A percentile compares a stretch with the other conserved stretches of the same genome.
phyloP scores from a whole-genome alignment of 495 filamentous ascomycete species.

The Ramalina intermedia region DNA sequence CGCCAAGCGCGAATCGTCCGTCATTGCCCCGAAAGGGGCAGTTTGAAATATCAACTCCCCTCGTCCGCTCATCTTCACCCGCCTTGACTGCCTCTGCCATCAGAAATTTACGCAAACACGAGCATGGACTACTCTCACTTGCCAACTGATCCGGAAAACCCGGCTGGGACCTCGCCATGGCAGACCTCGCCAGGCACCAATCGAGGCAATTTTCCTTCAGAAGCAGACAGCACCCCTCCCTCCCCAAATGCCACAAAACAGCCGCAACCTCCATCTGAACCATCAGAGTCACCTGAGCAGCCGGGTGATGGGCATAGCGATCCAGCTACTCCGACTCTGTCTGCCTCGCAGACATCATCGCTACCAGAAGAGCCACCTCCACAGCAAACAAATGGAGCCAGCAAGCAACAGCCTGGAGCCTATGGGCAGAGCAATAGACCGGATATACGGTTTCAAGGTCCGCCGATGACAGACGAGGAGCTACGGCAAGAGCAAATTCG shows the following conservation, averaged over 20 bases:
- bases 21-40: neutral
- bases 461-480: constrained; percentile 24
- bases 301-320: constrained; percentile 5
- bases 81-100: too few relatives aligned
- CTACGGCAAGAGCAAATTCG: constrained; percentile 27
- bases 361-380: neutral
- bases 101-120: neutral
- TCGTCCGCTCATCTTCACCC: too few relatives aligned
- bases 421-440: constrained; percentile 1
- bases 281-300: constrained; percentile 9
- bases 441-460: constrained; percentile 18
- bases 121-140: constrained; percentile 76
- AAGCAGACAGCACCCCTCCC: constrained; percentile 33
- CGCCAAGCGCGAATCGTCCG: neutral
- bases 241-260: constrained; percentile 33
- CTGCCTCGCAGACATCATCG: neutral
- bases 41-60: neutral
- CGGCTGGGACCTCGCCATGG: constrained; percentile 63
- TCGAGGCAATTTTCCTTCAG: constrained; percentile 38
- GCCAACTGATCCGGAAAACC: constrained; percentile 58
- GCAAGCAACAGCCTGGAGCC: neutral
- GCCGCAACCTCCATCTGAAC: constrained; percentile 27
- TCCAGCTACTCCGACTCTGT: constrained; percentile 6
- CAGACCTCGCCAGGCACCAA: constrained; percentile 48
- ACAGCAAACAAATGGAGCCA: constrained; percentile 3